A percentile compares a stretch with the other conserved stretches of the same genome.
Conservation (phyloP, 805 yeast genomes). For the Pichia occidentalis region DNA sequence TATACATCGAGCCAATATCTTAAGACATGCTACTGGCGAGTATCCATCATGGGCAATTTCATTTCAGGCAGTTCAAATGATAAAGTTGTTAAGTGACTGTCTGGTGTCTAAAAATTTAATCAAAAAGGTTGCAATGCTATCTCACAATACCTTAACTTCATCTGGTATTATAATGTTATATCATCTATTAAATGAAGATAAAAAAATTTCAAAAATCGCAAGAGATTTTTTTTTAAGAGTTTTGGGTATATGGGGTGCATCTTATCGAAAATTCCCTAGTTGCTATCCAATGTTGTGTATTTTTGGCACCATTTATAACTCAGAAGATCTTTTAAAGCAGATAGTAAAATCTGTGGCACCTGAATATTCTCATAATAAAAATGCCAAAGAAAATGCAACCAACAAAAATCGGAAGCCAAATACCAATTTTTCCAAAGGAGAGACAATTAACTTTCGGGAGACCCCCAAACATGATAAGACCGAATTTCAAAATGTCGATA, state of each 20-base stretch:
- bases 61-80: conserved; percentile 75
- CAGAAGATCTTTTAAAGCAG: conserved; percentile 21
- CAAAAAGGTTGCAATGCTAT: conserved; percentile 33
- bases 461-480: too few species aligned
- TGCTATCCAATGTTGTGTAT: conserved; percentile 47
- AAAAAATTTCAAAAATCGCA: conserved; percentile 21
- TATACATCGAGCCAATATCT: conserved; percentile 63
- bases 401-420: not conserved
- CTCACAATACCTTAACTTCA: conserved; percentile 39
- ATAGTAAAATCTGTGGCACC: conserved; percentile 14
- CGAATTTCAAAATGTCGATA: too few species aligned
- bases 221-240: conserved; percentile 20
- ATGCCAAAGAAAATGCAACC: too few species aligned
- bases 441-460: not conserved
- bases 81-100: conserved; percentile 54
- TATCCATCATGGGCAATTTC: conserved; percentile 72
- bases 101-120: conserved; percentile 49
- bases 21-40: conserved; percentile 29
- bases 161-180: conserved; percentile 66
- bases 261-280: conserved; percentile 49
- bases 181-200: conserved; percentile 39
- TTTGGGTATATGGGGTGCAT: conserved; percentile 29
- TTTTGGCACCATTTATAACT: conserved; percentile 37
- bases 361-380: not conserved
- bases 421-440: not conserved